Conservation (phyloP, 345 rosid species). For the Eucalyptus viminalis region DNA sequence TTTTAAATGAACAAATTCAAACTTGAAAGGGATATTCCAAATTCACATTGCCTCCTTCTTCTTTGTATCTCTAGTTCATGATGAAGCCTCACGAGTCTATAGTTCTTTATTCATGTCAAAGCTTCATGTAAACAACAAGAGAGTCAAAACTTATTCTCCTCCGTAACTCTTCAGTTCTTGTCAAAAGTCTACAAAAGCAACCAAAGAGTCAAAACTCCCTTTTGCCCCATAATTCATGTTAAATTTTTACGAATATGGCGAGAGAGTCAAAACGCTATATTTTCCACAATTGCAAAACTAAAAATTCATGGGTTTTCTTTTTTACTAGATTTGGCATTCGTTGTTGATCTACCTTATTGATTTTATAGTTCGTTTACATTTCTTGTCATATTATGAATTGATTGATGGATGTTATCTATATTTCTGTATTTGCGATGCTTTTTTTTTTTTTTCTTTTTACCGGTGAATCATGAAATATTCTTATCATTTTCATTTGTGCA, state of each 20-base stretch:
- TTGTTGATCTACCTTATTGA: background rate
- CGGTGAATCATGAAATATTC: background rate
- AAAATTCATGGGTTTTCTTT: too few relatives aligned
- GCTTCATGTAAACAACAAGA: background rate
- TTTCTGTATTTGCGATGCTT: background rate
- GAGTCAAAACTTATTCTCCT: background rate
- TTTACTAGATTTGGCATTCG: background rate
- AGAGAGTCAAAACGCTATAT: background rate
- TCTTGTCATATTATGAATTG: background rate
- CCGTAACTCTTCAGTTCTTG: accelerated
- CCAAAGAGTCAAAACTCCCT: background rate
- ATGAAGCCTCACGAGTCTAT: background rate
- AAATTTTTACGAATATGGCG: background rate
- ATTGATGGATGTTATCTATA: background rate
- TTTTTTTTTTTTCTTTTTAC: too few relatives aligned
- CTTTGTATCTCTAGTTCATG: background rate
- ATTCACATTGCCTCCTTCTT: background rate
- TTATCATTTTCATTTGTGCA: background rate
- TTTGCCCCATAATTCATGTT: background rate
- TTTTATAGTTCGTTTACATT: background rate
- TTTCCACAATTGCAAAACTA: background rate
- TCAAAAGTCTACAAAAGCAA: background rate
- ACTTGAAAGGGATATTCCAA: background rate
- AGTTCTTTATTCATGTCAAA: background rate
- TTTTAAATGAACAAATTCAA: background rate